Percentiles rank a stretch among this genome's conserved stretches.
These are phyloP conservation scores for Tolypocladium ophioglossoides DNA, from an alignment of 2,329 filamentous ascomycete species.

Conservation along the genomic window DNA sequence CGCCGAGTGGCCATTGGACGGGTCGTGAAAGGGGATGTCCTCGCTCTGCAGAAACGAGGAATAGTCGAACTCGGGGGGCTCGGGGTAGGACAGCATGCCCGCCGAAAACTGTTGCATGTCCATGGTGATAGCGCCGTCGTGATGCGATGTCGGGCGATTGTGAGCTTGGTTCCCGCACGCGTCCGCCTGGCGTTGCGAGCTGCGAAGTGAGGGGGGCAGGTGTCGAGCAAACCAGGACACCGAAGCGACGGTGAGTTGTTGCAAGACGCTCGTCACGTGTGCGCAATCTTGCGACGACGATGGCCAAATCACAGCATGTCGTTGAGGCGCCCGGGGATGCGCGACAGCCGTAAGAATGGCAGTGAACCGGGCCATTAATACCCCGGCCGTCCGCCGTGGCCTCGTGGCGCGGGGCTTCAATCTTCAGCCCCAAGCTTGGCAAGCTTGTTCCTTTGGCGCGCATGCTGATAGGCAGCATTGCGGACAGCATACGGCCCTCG, in stretches of 20 bases:
- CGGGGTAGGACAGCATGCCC: constrained; percentile 18
- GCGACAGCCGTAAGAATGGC: constrained; percentile 8
- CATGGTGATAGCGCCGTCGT: constrained; percentile 10
- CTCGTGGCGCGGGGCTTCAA: not conserved
- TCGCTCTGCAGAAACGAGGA: constrained; percentile 23
- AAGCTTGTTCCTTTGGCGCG: not conserved
- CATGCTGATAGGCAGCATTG: not conserved
- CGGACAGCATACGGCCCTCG: too few species aligned
- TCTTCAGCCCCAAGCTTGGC: not conserved
- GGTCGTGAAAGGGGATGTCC: constrained; percentile 12
- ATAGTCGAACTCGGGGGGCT: constrained; percentile 27
- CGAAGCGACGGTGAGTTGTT: not conserved
- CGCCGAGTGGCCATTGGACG: constrained; percentile 3
- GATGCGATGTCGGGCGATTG: not conserved
- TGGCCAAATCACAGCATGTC: not conserved
- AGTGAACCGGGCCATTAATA: constrained; percentile 20
- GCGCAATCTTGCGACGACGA: not conserved
- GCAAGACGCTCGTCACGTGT: not conserved
- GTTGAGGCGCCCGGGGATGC: not conserved
- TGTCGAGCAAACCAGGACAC: not conserved
- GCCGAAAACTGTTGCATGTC: constrained; percentile 16
- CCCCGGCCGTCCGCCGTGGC: constrained; percentile 10
- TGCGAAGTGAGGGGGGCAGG: not conserved
- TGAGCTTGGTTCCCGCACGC: not conserved
- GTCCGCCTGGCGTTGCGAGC: not conserved